Evolutionary conservation across 768 basidiomycete genomes (phyloP).

Genomic region (Termitomyces sp.): DNA sequence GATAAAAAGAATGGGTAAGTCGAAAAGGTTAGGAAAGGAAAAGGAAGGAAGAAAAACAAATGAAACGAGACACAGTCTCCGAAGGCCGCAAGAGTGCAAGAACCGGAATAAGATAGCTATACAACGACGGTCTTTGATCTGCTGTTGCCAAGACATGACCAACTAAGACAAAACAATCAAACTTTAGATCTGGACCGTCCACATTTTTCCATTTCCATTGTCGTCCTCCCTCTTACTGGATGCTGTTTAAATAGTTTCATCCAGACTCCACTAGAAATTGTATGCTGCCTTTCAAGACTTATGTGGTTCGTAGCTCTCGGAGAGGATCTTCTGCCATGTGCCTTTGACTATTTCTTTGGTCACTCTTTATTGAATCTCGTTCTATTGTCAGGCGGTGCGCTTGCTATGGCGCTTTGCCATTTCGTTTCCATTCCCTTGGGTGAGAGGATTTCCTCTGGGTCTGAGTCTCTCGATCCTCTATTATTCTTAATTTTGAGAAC

Average conservation of each 20-base stretch:
- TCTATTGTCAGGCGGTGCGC: too few relatives aligned
- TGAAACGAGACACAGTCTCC: slow-evolving; percentile 41
- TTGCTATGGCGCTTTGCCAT: too few relatives aligned
- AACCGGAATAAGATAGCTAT: slow-evolving; percentile 13
- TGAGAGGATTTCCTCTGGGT: too few relatives aligned
- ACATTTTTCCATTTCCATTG: neutral
- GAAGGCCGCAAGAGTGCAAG: slow-evolving; percentile 21
- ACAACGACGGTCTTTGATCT: slow-evolving; percentile 14
- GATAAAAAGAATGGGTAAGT: slow-evolving; percentile 10
- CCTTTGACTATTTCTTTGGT: too few relatives aligned
- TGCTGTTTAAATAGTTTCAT: neutral
- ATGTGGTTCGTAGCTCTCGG: too few relatives aligned
- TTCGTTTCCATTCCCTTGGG: too few relatives aligned
- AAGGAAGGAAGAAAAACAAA: slow-evolving; percentile 18
- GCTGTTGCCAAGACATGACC: slow-evolving; percentile 27
- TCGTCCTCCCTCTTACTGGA: neutral
- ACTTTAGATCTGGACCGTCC: neutral
- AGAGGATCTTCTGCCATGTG: too few relatives aligned
- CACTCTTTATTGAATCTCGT: too few relatives aligned
- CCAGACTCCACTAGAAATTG: neutral
- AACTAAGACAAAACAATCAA: slow-evolving; percentile 1
- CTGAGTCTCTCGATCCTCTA: too few relatives aligned
- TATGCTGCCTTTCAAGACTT: too few relatives aligned
- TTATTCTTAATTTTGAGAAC: too few relatives aligned
- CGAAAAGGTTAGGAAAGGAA: slow-evolving; percentile 17